Conservation (phyloP, 2,329 filamentous ascomycete species). For the Pseudocercospora ulei region DNA sequence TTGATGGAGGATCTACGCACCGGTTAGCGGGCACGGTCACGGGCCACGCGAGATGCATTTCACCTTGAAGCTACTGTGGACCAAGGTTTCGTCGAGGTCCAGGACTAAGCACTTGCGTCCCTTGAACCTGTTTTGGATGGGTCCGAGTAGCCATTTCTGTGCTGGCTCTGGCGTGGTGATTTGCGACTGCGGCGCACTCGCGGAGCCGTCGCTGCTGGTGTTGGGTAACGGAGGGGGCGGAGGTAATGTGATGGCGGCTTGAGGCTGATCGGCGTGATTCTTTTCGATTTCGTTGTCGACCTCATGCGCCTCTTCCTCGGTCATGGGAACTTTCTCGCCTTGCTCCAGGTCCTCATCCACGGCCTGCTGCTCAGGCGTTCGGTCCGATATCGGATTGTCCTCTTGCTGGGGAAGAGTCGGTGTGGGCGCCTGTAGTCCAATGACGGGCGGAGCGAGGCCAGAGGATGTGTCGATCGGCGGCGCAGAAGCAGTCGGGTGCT, state of each 20-base stretch:
- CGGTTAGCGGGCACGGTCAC: conserved; percentile 1
- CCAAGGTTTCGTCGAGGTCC: conserved; percentile 90
- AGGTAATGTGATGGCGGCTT: conserved; percentile 37
- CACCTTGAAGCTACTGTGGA: conserved; percentile 98
- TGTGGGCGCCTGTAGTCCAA: conserved; percentile 39
- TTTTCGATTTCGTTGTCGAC: conserved; percentile 22
- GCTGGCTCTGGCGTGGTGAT: conserved; percentile 40
- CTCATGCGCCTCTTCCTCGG: conserved; percentile 42
- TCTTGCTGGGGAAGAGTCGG: conserved; percentile 37
- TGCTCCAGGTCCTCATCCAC: conserved; percentile 53
- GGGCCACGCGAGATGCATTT: conserved; percentile 20
- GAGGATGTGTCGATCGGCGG: conserved; percentile 10
- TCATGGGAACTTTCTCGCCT: conserved; percentile 43
- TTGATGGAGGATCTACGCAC: conserved; percentile 75
- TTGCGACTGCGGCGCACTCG: conserved; percentile 29
- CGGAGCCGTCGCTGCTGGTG: conserved; percentile 18
- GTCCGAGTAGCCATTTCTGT: conserved; percentile 68
- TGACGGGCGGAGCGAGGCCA: conserved; percentile 17
- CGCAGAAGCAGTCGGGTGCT: not conserved
- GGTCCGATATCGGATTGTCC: conserved; percentile 40
- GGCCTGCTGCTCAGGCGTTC: conserved; percentile 42
- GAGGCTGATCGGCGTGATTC: conserved; percentile 11
- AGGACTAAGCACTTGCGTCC: conserved; percentile 90
- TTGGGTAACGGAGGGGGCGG: conserved; percentile 47
- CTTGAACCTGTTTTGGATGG: conserved; percentile 66